Base-by-base conservation (phyloP, 2,329 filamentous ascomycete genomes). In the Aspergillus viridinutans region DNA sequence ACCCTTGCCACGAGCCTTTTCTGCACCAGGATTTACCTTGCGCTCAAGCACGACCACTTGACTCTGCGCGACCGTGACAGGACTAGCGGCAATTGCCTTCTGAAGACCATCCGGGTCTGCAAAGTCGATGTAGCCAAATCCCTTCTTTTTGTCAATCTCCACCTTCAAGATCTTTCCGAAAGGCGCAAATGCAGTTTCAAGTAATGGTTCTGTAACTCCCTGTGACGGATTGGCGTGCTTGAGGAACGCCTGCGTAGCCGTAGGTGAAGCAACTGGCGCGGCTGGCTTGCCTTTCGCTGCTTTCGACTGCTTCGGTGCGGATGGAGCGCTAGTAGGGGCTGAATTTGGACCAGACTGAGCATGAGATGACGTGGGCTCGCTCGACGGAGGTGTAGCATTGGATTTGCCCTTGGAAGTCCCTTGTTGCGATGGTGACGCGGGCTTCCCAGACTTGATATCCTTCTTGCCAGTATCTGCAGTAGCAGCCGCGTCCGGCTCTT, bases 101-200 rank as follows among this genome's bases (percentile, higher is more conserved):
- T 84, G 84, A 26, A 97, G 80, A 9, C 83, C 82, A 8, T 87
- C 85, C 0, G 87, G 82, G 23, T 91, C 86, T 9, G 84, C 83
- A 76, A 97, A 97, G 61, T 96, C 90, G 42, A 96, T 88, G 70
- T 97, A 96, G 2, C 92, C 93, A 67, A 96, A 96, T 0, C 92
- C 92, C 73, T 97, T 97, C 67, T 92, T 89, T 73, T 92, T 92
- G 71, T 97, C 93, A 54, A 97, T 93, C 66, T 97, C 93, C 20
- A 96, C 90, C 62, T 85, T 88, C 0, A 84, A 84, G 49, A 97
- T 84, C 1, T 83, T 73, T 1, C 93, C 93, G 65, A 91, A 96
- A 0, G 77, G 74, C 48, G 86, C 82, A 69, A 97, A 85, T 0
- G 89, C 86, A 63, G 88, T 83, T 65, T 88, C 86, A 1, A 97